Evolutionary conservation across 148 eudicot genomes (phyloP), one percentile per base, ranked within the genome.

Genomic region (Spergularia bocconei): DNA sequence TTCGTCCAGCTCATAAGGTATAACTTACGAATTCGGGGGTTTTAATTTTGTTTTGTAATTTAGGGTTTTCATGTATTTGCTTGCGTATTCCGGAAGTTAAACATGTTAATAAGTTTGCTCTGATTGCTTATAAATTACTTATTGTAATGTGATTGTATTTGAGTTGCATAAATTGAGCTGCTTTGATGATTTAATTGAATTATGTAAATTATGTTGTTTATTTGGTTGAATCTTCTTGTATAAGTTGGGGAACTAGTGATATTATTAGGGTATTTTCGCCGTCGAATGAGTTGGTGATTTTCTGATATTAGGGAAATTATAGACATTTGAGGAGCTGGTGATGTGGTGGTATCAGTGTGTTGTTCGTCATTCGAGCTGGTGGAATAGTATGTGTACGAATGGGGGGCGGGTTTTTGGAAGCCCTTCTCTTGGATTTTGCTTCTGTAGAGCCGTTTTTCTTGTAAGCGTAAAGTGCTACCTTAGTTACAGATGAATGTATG

Each of bases 1-100:
- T 63, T 63, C 67, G 81, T 58, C 85, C 76, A 71, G 84, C 91
- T 77, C 87, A 82, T 50, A 69, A 87, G 93, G 93, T 81, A 16
- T 85, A 17, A 63, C 38, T 52, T 41, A 21, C 17, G 10, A 41
- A 29, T 29, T 29, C 2, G 36, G 36, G 36, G 36, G 36, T 29
- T 29, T 29, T 29, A 29, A 29, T 0, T 69, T 67, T 59, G 52
- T 62, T 13, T 5, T 73, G 11, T 17, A 63, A 48, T 0, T 13
- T 19, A 13, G 36, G 13, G 57, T 23, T 44, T 60, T 47, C 3
- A 44, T 39, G 50, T 17, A n/a, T 14, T 44, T 9, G 48, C 48
- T 44, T 9, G 48, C 48, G 48, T 44, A 44, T 44, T 44, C 1
- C 1, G 6, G 36, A 29, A 29, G 36, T 29, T 29, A 29, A 29